Percentiles rank a stretch among this genome's conserved stretches.
phyloP scores from a whole-genome alignment of 2,329 filamentous ascomycete species.

The Pyrenophora tritici-repentis region DNA sequence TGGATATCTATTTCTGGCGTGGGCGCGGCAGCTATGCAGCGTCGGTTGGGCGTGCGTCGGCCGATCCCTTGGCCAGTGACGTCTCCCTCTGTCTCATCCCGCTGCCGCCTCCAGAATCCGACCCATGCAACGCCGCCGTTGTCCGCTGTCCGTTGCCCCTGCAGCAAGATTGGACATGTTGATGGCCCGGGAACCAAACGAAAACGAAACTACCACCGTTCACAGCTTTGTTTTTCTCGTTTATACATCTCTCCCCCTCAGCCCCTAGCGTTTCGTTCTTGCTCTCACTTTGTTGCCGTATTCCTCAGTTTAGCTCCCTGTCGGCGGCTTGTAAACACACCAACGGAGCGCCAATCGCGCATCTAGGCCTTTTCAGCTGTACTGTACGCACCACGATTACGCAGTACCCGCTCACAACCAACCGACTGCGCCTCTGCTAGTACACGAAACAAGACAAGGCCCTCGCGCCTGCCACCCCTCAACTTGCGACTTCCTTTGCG shows the following conservation, averaged over 20 bases:
- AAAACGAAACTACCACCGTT: conserved; percentile 1
- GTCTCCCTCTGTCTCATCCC: background rate
- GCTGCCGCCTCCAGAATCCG: background rate
- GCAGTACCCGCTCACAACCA: conserved; percentile 7
- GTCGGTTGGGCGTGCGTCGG: background rate
- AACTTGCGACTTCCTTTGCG: conserved; percentile 3
- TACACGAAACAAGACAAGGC: background rate
- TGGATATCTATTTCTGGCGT: conserved; percentile 4
- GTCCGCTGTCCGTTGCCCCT: conserved; percentile 8
- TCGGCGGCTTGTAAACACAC: conserved; percentile 5
- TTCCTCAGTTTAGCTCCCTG: conserved; percentile 1
- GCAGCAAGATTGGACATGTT: conserved; percentile 11
- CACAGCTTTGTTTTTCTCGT: background rate
- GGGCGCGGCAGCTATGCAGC: conserved; percentile 2
- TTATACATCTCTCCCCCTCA: background rate
- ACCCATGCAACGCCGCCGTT: conserved; percentile 3
- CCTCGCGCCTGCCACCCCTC: background rate
- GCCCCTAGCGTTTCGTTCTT: background rate
- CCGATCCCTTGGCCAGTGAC: conserved; percentile 11
- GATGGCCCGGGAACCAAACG: conserved; percentile 5
- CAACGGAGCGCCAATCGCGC: conserved; percentile 15
- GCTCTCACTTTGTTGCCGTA: background rate
- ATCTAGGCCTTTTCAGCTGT: conserved; percentile 17
- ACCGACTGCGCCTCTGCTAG: conserved; percentile 16
- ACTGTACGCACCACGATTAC: conserved; percentile 16